Evolutionary conservation across 768 basidiomycete genomes (phyloP), one percentile per base, ranked within the genome.

Genomic region (Scleroderma citrinum): DNA sequence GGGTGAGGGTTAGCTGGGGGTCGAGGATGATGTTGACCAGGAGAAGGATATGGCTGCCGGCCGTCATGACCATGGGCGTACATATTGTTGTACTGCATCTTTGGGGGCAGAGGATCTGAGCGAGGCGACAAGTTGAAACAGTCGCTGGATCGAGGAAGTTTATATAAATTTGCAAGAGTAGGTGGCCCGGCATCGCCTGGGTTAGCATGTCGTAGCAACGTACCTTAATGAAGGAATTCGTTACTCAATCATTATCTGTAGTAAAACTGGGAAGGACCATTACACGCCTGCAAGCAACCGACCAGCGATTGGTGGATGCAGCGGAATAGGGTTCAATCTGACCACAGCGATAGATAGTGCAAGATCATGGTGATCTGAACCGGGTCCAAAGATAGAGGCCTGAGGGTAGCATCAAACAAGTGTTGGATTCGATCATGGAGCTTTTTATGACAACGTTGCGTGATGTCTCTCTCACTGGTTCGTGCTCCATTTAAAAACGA

Each of bases 201-300:
- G 59, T 63, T 53, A 35, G 55, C 50, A 64, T 66, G 65, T 64
- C 64, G 59, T 69, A 61, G 65, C 60, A 65, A 60, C 55, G 65
- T 66, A 65, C 65, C 65, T 66, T 66, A 66, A 66, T 66, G 67
- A 63, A 66, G 36, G 49, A 56, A 66, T 36, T 48, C 38, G 65
- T 66, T 66, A 66, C 65, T 67, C 63, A 68, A 66, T 68, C 56
- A 66, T 66, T 66, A 66, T 67, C 57, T 68, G 57, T 61, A 61
- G 62, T 60, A 63, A 57, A 39, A 52, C 61, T 66, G 66, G 64
- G 62, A 57, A 62, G 62, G 61, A 50, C 50, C 30, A 44, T 29
- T 51, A 54, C 64, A 68, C 58, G 65, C 64, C 49, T 54, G 60
- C 56, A 63, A 67, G 56, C 59, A 58, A 65, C 60, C 60, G 66